phyloP scores from a whole-genome alignment of 23 red algal species.

The Cyanidium caldarium region DNA sequence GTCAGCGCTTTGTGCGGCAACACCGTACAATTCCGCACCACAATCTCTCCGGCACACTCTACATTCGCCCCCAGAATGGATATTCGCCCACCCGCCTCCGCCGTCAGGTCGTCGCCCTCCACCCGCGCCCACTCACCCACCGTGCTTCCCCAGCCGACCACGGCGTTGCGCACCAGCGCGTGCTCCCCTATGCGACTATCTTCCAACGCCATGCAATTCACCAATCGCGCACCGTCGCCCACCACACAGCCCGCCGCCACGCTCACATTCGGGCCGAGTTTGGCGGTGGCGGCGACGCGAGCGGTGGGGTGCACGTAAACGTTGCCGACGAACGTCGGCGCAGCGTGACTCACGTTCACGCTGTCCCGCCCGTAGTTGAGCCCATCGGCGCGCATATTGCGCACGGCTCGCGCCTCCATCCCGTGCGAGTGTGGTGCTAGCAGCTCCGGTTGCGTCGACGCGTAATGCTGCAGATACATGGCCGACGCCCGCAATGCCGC shows the following conservation, averaged over 20 bases:
- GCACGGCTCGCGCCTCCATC: background rate
- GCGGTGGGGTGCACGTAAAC: constrained; percentile 17
- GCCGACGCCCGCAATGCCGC: constrained; percentile 9
- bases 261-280: constrained; percentile 19
- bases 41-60: background rate
- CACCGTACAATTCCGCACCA: background rate
- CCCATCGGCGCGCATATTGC: background rate
- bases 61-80: background rate
- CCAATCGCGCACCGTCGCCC: constrained; percentile 10
- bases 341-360: background rate
- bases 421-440: background rate
- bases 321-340: background rate
- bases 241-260: constrained; percentile 16
- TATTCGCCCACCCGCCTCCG: background rate
- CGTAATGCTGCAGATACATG: constrained; percentile 21
- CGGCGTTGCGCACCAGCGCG: constrained; percentile 6
- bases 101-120: constrained; percentile 1
- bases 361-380: background rate
- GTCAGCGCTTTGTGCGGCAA: background rate
- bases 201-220: constrained; percentile 19
- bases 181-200: constrained; percentile 11
- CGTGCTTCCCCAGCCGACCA: constrained; percentile 10
- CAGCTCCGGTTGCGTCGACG: constrained; percentile 7
- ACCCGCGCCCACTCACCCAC: constrained; percentile 16
- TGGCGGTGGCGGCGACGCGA: background rate